Evolutionary conservation across 495 filamentous ascomycete genomes (phyloP).

Genomic region (Terfezia claveryi): DNA sequence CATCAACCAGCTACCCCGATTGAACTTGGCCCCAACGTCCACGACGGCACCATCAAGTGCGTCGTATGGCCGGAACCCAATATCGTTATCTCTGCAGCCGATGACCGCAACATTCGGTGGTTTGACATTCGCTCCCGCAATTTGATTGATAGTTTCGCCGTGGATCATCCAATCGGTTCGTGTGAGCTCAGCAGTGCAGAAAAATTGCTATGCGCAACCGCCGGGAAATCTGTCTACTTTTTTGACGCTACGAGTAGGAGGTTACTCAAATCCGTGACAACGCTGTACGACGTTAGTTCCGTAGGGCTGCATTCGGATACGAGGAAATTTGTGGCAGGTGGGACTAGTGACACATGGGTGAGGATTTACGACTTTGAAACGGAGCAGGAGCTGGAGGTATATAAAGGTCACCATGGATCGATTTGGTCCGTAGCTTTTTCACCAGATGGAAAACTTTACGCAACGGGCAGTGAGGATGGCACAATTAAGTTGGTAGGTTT

Average conservation of each 20-base stretch:
- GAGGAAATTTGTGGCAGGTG: constrained; percentile 67
- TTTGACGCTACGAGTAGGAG: constrained; percentile 57
- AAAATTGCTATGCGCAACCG: constrained; percentile 24
- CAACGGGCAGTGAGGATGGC: constrained; percentile 88
- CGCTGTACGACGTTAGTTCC: constrained; percentile 64
- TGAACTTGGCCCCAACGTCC: constrained; percentile 66
- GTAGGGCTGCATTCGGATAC: constrained; percentile 67
- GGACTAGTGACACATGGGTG: constrained; percentile 79
- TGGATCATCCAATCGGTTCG: constrained; percentile 68
- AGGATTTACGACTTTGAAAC: constrained; percentile 72
- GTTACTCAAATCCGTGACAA: constrained; percentile 53
- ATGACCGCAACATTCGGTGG: constrained; percentile 83
- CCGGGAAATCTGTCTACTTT: constrained; percentile 80
- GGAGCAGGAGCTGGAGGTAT: constrained; percentile 57
- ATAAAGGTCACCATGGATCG: constrained; percentile 93
- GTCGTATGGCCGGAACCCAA: constrained; percentile 90
- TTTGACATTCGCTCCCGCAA: constrained; percentile 63
- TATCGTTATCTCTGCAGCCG: constrained; percentile 66
- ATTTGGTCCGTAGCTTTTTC: constrained; percentile 91
- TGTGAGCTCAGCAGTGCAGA: constrained; percentile 54
- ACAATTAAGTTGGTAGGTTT: constrained; percentile 58
- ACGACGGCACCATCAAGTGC: constrained; percentile 73
- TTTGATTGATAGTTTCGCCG: constrained; percentile 43
- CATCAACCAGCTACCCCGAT: constrained; percentile 28
- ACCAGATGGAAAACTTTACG: constrained; percentile 85